A percentile compares a stretch with the other conserved stretches of the same genome.
phyloP scores from a whole-genome alignment of 176 grass and related monocot genomes.

The Metroxylon sagu region DNA sequence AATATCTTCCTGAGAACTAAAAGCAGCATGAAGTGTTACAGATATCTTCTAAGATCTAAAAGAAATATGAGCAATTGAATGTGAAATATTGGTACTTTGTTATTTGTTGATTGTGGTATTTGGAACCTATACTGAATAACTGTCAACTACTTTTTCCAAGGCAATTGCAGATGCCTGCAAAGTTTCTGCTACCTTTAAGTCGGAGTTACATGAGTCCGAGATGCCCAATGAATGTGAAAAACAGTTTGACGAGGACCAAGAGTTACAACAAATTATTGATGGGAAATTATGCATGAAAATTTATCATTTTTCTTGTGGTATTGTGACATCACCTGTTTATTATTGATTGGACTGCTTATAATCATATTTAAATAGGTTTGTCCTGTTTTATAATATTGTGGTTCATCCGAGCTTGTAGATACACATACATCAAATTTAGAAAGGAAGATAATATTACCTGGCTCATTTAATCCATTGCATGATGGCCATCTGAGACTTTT shows the following conservation, averaged over 20 bases:
- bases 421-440: constrained; percentile 27
- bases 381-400: constrained; percentile 6
- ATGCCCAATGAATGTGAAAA: constrained; percentile 47
- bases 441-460: constrained; percentile 76
- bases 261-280: constrained; percentile 87
- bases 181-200: constrained; percentile 53
- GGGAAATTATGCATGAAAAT: constrained; percentile 80
- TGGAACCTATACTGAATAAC: constrained; percentile 14
- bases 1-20: no score
- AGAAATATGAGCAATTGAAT: no score
- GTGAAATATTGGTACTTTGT: background rate
- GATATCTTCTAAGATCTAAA: no score
- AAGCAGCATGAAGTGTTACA: no score
- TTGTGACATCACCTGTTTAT: background rate
- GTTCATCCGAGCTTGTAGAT: constrained; percentile 31
- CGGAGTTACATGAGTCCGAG: constrained; percentile 60
- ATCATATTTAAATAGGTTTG: no score
- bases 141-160: constrained; percentile 23
- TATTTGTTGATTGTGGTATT: background rate
- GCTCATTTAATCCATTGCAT: constrained; percentile 99
- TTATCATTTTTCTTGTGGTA: constrained; percentile 55
- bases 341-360: no score
- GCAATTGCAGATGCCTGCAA: constrained; percentile 72
- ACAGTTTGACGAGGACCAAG: constrained; percentile 66
- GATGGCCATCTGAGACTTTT: constrained; percentile 83